phyloP scores from a whole-genome alignment of 495 filamentous ascomycete genomes.

The Penicillium chermesinum region DNA sequence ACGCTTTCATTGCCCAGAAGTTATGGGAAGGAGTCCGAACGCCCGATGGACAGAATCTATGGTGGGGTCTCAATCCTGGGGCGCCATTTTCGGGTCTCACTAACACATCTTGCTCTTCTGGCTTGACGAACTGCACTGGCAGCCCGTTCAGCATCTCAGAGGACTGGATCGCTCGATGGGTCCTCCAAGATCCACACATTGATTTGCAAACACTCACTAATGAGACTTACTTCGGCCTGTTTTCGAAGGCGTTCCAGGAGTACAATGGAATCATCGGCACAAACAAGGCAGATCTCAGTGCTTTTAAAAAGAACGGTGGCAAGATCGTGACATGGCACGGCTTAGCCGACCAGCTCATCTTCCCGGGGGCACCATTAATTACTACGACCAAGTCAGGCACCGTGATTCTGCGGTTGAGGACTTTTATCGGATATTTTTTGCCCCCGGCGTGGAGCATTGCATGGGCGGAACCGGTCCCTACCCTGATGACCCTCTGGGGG shows the following conservation, averaged over 20 bases:
- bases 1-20: not conserved
- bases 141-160: not conserved
- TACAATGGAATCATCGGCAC: constrained; percentile 22
- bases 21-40: not conserved
- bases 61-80: not conserved
- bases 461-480: constrained; percentile 14
- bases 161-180: not conserved
- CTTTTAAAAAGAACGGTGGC: constrained; percentile 29
- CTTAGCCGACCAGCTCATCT: constrained; percentile 15
- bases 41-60: not conserved
- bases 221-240: not conserved
- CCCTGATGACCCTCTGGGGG: constrained; percentile 12
- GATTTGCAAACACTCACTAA: not conserved
- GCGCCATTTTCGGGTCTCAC: not conserved
- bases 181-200: not conserved
- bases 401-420: constrained; percentile 11
- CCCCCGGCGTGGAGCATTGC: constrained; percentile 31
- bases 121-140: not conserved
- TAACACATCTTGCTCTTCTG: not conserved
- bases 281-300: constrained; percentile 29
- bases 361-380: constrained; percentile 11
- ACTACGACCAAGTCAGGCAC: constrained; percentile 13
- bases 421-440: constrained; percentile 25
- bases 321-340: constrained; percentile 44
- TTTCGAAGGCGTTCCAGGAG: not conserved